These are phyloP conservation scores for Blyttiomyces sp. DNA, from an alignment of 371 early-diverging fungal genomes.

Conservation along the genomic window DNA sequence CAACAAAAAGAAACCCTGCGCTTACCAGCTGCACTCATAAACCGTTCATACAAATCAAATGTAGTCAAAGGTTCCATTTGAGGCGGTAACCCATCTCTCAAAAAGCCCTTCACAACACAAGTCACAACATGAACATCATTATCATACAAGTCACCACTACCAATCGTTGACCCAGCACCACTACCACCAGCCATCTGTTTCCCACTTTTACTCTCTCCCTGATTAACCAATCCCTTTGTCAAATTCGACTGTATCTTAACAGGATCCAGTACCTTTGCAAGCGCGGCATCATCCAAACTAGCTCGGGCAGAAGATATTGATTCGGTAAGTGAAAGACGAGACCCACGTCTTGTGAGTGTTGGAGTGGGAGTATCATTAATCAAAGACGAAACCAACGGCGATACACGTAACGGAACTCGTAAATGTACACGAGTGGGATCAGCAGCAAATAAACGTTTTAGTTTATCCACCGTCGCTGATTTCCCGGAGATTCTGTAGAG, in stretches of 20 bases:
- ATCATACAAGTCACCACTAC: conserved; percentile 36
- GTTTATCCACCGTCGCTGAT: conserved; percentile 29
- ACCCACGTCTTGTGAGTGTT: conserved; percentile 17
- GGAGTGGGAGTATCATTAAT: conserved; percentile 8
- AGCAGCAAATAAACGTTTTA: conserved; percentile 31
- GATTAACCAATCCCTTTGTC: too few species aligned
- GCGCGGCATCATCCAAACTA: conserved; percentile 20
- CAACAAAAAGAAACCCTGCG: conserved; percentile 1
- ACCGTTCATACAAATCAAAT: conserved; percentile 34
- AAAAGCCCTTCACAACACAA: conserved; percentile 38
- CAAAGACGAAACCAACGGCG: conserved; percentile 16
- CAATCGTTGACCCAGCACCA: conserved; percentile 20
- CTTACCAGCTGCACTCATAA: conserved; percentile 41
- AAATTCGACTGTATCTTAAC: too few species aligned
- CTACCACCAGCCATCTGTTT: too few species aligned
- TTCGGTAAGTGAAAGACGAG: conserved; percentile 33
- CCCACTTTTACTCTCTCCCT: too few species aligned
- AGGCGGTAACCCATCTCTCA: conserved; percentile 37
- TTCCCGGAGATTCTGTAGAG: conserved; percentile 47
- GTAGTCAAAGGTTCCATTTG: conserved; percentile 38
- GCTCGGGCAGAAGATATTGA: conserved; percentile 31
- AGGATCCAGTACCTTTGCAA: too few species aligned
- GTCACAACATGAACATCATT: conserved; percentile 51
- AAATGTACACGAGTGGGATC: conserved; percentile 37
- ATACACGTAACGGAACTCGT: conserved; percentile 24